Conservation (phyloP, 805 yeast species). For the Lachancea quebecensis region DNA sequence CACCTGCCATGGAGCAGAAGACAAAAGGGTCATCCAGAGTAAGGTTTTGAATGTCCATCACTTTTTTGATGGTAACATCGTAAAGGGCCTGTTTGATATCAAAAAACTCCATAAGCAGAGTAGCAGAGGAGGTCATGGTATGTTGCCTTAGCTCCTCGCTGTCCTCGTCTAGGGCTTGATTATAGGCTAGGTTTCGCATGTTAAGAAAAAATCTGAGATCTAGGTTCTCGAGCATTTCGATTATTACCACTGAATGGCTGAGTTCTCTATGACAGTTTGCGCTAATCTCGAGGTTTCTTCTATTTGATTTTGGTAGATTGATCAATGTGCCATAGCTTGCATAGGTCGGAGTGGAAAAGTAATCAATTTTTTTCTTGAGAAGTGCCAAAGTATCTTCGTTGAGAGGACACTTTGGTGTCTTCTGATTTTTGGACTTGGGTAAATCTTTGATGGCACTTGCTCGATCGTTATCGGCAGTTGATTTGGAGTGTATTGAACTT, state of each 20-base stretch:
- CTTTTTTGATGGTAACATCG: conserved; percentile 47
- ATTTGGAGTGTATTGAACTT: conserved; percentile 1
- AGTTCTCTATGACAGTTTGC: conserved; percentile 29
- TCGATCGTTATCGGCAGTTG: conserved; percentile 3
- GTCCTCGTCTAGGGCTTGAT: conserved; percentile 20
- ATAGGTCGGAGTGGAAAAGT: conserved; percentile 7
- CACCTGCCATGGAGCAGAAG: conserved; percentile 56
- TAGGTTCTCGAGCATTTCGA: conserved; percentile 28
- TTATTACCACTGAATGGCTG: conserved; percentile 22
- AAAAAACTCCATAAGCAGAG: conserved; percentile 55
- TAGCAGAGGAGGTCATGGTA: conserved; percentile 23
- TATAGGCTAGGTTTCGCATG: conserved; percentile 17
- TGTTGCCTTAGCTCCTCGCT: conserved; percentile 29
- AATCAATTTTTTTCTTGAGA: conserved; percentile 16
- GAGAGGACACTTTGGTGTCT: conserved; percentile 17
- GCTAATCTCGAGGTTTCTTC: conserved; percentile 20
- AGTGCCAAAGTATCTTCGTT: conserved; percentile 22
- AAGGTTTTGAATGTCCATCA: conserved; percentile 62
- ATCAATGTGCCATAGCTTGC: conserved; percentile 21
- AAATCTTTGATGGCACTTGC: not conserved
- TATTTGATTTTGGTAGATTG: conserved; percentile 12
- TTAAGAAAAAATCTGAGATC: conserved; percentile 30
- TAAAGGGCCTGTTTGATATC: conserved; percentile 69
- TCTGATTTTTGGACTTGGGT: conserved; percentile 1
- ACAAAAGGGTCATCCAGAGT: conserved; percentile 72